phyloP scores from a whole-genome alignment of 805 yeast genomes.

The Candida namnaoensis region DNA sequence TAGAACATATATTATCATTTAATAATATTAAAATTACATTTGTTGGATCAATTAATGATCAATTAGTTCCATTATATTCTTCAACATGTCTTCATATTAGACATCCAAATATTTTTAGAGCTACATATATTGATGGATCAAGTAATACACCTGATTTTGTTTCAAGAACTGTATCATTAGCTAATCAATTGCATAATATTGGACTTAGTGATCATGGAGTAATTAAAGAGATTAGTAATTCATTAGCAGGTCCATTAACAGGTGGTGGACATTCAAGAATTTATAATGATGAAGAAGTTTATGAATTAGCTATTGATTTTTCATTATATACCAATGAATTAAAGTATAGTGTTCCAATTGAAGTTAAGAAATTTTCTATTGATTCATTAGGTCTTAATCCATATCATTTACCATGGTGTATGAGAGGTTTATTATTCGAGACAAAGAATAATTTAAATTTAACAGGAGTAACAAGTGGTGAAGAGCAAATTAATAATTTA shows the following conservation, averaged over 20 bases:
- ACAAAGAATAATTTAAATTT: conserved; percentile 31
- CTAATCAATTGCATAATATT: conserved; percentile 63
- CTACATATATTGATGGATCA: conserved; percentile 80
- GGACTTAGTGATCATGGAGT: conserved; percentile 85
- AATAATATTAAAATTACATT: conserved; percentile 72
- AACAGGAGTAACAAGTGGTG: conserved; percentile 28
- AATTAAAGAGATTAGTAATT: conserved; percentile 69
- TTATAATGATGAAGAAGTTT: conserved; percentile 79
- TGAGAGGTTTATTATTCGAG: conserved; percentile 73
- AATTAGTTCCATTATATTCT: conserved; percentile 86
- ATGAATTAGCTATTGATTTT: conserved; percentile 68
- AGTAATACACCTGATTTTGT: conserved; percentile 77
- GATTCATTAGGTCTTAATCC: conserved; percentile 72
- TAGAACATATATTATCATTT: conserved; percentile 47
- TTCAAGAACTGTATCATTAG: conserved; percentile 60
- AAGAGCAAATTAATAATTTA: conserved; percentile 50
- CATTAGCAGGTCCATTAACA: conserved; percentile 83
- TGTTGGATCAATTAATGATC: conserved; percentile 90
- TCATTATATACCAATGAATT: conserved; percentile 67
- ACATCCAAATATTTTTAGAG: conserved; percentile 87
- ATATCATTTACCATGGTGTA: conserved; percentile 85
- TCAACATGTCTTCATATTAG: conserved; percentile 72
- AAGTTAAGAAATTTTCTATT: conserved; percentile 40
- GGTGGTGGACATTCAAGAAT: conserved; percentile 94
- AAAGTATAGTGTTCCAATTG: conserved; percentile 28